Percentiles rank a stretch among this genome's conserved stretches.
Conservation (phyloP, 306 rosid species). For the Castanea crenata region DNA sequence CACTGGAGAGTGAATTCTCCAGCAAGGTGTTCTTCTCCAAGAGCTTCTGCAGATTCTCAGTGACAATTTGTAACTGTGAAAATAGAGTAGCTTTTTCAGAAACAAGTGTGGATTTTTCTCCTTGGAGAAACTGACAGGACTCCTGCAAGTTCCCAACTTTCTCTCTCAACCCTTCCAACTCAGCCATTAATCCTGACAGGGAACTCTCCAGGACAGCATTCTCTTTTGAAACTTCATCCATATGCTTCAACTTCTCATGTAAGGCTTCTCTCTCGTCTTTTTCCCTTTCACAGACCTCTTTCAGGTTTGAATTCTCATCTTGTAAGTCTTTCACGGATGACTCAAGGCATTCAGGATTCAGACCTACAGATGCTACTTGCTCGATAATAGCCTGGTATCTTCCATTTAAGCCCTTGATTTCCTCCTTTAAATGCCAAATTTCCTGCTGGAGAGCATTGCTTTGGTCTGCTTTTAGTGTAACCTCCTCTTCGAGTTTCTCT, state of each 20-base stretch:
- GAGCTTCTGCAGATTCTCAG: constrained; percentile 82
- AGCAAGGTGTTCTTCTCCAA: constrained; percentile 72
- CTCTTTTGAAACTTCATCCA: constrained; percentile 61
- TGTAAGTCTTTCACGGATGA: constrained; percentile 70
- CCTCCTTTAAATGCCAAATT: constrained; percentile 59
- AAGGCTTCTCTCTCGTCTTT: constrained; percentile 65
- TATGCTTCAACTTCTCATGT: constrained; percentile 56
- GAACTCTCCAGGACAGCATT: constrained; percentile 58
- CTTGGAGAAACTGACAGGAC: constrained; percentile 63
- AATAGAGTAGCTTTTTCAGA: constrained; percentile 70
- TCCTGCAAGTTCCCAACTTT: constrained; percentile 59
- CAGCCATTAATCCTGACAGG: constrained; percentile 56
- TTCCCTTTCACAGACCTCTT: constrained; percentile 58
- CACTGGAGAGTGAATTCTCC: constrained; percentile 72
- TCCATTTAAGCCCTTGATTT: constrained; percentile 55
- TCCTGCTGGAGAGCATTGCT: constrained; percentile 61
- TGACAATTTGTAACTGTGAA: constrained; percentile 75
- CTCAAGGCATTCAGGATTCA: constrained; percentile 59
- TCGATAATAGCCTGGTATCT: constrained; percentile 66
- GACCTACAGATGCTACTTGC: constrained; percentile 69
- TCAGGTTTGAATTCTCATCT: constrained; percentile 63
- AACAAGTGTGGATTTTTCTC: constrained; percentile 68
- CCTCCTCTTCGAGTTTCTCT: constrained; percentile 75
- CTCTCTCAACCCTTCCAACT: constrained; percentile 58
- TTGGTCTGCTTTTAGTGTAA: constrained; percentile 58